Conservation (phyloP, 2,329 filamentous ascomycete species). For the Phaeosphaeriaceae sp. region DNA sequence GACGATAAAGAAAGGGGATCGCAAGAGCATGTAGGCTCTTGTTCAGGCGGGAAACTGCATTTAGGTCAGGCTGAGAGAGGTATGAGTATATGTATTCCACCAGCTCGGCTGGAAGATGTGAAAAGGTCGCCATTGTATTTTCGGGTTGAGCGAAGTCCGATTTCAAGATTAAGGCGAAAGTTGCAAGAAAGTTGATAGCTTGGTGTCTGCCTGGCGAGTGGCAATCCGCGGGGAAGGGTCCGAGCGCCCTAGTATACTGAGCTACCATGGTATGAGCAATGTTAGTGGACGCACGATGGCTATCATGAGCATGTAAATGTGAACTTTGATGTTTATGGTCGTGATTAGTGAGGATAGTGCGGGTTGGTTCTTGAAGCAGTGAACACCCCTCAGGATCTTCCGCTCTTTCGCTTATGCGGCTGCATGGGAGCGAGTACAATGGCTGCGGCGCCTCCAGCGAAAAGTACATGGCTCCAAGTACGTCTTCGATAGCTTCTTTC, state of each 20-base stretch:
- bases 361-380: background rate
- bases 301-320: background rate
- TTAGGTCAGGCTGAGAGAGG: slow-evolving; percentile 25
- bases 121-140: slow-evolving; percentile 26
- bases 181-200: background rate
- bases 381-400: background rate
- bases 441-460: background rate
- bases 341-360: background rate
- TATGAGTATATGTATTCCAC: slow-evolving; percentile 30
- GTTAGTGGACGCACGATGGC: background rate
- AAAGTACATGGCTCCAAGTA: background rate
- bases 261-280: background rate
- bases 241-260: background rate
- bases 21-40: slow-evolving; percentile 19
- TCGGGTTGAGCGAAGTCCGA: background rate
- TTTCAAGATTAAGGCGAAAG: background rate
- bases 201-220: slow-evolving; percentile 2
- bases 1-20: slow-evolving; percentile 29
- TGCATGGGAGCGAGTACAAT: background rate
- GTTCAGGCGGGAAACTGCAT: slow-evolving; percentile 20
- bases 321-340: background rate
- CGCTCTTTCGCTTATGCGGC: background rate
- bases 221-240: slow-evolving; percentile 2
- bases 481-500: background rate
- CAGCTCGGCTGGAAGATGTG: slow-evolving; percentile 31